These are phyloP conservation scores for Cladosporium sp. DNA, from an alignment of 2,329 filamentous ascomycete species.

Conservation along the genomic window DNA sequence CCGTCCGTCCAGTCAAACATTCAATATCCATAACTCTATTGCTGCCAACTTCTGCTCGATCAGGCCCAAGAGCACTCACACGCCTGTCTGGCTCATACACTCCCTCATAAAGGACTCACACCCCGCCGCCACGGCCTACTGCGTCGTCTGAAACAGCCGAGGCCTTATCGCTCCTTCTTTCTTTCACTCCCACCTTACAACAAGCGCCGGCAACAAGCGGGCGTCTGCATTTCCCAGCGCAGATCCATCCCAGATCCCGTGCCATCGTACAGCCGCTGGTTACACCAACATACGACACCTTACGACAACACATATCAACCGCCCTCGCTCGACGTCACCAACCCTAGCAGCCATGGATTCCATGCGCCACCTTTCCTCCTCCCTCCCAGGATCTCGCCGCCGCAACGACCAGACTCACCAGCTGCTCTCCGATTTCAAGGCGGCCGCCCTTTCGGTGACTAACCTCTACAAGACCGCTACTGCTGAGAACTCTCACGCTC, in stretches of 20 bases:
- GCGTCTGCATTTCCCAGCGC: constrained; percentile 9
- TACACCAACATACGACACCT: constrained; percentile 2
- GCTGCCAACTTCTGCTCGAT: too few relatives aligned
- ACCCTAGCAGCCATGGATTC: constrained; percentile 51
- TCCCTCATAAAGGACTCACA: not conserved
- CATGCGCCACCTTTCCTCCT: constrained; percentile 59
- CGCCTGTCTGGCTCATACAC: not conserved
- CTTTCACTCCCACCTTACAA: not conserved
- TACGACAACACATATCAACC: not conserved
- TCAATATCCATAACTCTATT: too few relatives aligned
- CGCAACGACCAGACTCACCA: constrained; percentile 31
- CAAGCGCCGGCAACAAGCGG: not conserved
- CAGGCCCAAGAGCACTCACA: too few relatives aligned
- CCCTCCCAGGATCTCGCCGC: constrained; percentile 47
- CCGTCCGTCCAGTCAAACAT: too few relatives aligned
- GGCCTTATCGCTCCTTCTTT: not conserved
- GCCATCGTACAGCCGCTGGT: not conserved
- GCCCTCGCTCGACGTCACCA: not conserved
- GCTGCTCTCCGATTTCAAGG: constrained; percentile 84
- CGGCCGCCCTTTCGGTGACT: constrained; percentile 87
- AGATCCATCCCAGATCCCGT: constrained; percentile 3
- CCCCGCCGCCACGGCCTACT: not conserved
- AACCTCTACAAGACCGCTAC: constrained; percentile 93
- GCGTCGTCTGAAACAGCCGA: not conserved
- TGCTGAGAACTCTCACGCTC: constrained; percentile 67